These are phyloP conservation scores for Psilocybe subaeruginosa DNA, from an alignment of 768 basidiomycete species.

Conservation along the genomic window DNA sequence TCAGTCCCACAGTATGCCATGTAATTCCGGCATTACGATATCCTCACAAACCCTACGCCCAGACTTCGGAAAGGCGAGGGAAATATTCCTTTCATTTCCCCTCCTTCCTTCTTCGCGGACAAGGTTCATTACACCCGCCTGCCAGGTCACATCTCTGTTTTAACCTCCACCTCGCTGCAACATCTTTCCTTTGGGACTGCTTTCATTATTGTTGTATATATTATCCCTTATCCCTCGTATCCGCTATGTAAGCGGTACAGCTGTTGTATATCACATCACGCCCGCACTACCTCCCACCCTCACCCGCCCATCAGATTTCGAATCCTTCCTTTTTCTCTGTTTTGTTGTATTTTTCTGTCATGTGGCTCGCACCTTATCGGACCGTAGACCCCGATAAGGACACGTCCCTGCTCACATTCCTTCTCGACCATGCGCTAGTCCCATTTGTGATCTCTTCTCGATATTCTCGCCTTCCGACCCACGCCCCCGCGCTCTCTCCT, in stretches of 20 bases:
- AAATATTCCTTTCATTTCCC: not conserved
- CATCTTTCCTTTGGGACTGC: not conserved
- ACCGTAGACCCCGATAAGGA: constrained; percentile 4
- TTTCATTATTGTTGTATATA: not conserved
- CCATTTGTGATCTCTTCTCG: constrained; percentile 3
- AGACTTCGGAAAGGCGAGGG: constrained; percentile 1
- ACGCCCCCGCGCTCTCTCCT: not conserved
- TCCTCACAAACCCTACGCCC: constrained; percentile 5
- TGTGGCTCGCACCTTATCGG: constrained; percentile 7
- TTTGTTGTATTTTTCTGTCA: constrained; percentile 15
- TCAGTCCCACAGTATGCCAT: constrained; percentile 33
- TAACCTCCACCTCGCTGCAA: not conserved
- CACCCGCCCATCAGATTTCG: constrained; percentile 3
- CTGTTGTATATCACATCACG: not conserved
- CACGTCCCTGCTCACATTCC: constrained; percentile 1
- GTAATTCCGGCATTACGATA: constrained; percentile 7
- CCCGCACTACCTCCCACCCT: not conserved
- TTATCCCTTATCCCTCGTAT: not conserved
- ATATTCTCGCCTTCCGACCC: not conserved
- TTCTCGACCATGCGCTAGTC: constrained; percentile 1
- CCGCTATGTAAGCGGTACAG: not conserved
- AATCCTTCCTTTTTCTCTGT: not conserved
- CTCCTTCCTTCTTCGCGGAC: not conserved
- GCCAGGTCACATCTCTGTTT: not conserved
- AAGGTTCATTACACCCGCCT: not conserved